Conservation (phyloP, 768 basidiomycete genomes). For the Vishniacozyma victoriae region DNA sequence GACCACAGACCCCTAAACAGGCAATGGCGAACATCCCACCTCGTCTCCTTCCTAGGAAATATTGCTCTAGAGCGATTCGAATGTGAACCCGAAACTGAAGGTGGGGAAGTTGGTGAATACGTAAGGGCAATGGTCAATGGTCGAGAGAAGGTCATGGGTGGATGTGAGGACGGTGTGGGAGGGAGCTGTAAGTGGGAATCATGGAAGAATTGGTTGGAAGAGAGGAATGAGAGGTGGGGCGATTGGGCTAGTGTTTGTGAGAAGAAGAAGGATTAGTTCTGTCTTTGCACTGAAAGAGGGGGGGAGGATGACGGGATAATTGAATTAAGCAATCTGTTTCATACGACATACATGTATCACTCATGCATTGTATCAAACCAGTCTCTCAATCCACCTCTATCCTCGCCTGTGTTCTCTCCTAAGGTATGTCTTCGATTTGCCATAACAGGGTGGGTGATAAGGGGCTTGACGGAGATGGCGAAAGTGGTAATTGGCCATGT, state of each 20-base stretch:
- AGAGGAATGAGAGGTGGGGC: conserved; percentile 28
- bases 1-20: conserved; percentile 34
- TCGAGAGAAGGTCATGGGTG: conserved; percentile 41
- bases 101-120: conserved; percentile 24
- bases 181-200: conserved; percentile 42
- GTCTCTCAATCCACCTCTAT: no score
- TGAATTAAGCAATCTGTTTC: no score
- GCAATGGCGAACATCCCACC: conserved; percentile 48
- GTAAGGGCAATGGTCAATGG: conserved; percentile 49
- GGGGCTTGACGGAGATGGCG: no score
- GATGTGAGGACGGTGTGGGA: conserved; percentile 45
- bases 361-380: no score
- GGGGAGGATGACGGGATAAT: no score
- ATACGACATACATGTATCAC: no score
- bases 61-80: conserved; percentile 48
- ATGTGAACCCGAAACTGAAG: conserved; percentile 15
- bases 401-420: no score
- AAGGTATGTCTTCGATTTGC: no score
- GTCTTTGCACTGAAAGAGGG: no score
- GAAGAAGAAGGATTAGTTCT: conserved; percentile 7
- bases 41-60: conserved; percentile 50
- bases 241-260: conserved; percentile 39
- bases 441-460: no score
- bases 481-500: no score
- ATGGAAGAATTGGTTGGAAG: conserved; percentile 34